Evolutionary conservation across 768 basidiomycete genomes (phyloP).

Genomic region (Podaxis sp.): DNA sequence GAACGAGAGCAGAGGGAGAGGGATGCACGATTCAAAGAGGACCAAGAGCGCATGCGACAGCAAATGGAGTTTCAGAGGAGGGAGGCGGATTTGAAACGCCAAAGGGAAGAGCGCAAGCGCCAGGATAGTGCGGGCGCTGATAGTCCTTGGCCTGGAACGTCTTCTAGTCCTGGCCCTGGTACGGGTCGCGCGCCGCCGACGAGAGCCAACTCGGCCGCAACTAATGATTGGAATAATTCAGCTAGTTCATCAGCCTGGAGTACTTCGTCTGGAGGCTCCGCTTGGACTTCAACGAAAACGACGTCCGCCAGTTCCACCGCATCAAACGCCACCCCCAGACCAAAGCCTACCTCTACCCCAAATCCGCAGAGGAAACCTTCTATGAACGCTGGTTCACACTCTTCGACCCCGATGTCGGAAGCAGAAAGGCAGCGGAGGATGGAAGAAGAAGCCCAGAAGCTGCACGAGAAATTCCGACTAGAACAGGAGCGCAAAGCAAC

Average conservation of each 20-base stretch:
- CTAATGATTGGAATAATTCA: constrained; percentile 30
- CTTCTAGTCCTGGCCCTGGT: constrained; percentile 28
- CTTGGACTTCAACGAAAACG: constrained; percentile 30
- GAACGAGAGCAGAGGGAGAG: constrained; percentile 20
- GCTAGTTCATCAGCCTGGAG: constrained; percentile 23
- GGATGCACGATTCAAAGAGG: constrained; percentile 26
- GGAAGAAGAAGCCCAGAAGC: constrained; percentile 59
- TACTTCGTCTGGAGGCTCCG: constrained; percentile 16
- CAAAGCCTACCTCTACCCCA: constrained; percentile 27
- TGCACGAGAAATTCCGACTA: constrained; percentile 67
- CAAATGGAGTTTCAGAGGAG: constrained; percentile 42
- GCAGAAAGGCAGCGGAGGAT: constrained; percentile 65
- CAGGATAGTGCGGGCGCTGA: constrained; percentile 42
- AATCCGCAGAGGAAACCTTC: constrained; percentile 34
- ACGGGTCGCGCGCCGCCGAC: constrained; percentile 19
- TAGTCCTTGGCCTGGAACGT: constrained; percentile 28
- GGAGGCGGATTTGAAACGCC: constrained; percentile 43
- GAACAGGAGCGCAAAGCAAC: constrained; percentile 67
- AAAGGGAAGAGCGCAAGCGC: constrained; percentile 44
- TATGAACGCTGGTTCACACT: constrained; percentile 29
- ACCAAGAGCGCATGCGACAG: constrained; percentile 28
- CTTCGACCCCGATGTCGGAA: constrained; percentile 33
- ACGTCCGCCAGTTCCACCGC: constrained; percentile 24
- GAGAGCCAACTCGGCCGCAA: constrained; percentile 17
- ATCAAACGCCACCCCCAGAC: constrained; percentile 22